Evolutionary conservation across 2,329 filamentous ascomycete genomes (phyloP), one percentile per base, ranked within the genome.

Genomic region (Fusarium beomiforme): DNA sequence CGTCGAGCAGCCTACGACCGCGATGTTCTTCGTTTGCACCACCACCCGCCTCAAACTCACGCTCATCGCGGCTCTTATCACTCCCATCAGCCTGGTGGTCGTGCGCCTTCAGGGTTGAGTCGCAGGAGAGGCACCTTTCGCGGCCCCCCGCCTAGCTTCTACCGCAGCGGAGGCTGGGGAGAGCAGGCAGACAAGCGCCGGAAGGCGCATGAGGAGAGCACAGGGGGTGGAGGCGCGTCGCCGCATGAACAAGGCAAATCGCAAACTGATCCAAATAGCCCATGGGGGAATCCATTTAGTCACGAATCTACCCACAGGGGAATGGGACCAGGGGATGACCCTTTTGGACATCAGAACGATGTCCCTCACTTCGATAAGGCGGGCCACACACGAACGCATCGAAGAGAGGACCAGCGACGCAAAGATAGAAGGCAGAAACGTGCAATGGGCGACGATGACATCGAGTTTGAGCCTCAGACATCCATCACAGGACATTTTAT

Each of bases 81-180:
- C 78, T 89, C 85, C 67, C 92, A 85, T 56, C 92, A 90, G 0
- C 91, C 91, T 5, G 93, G 93, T 55, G 90, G 91, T 2, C 89
- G 96, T 1, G 90, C 95, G 0, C 90, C 96, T 1, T 93, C 90
- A 2, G 96, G 96, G 1, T 84, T 99, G 34, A 94, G 91, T 78
- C 88, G 91, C 42, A 88, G 95, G 26, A 86, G 93, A 5, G 89
- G 90, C 4, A 86, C 91, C 8, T 98, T 97, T 81, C 89, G 88
- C 23, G 95, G 95, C 0, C 95, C 96, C 6, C 95, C 96, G 54
- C 95, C 95, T 0, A 93, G 90, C 70, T 98, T 98, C 83, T 98
- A 94, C 81, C 88, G 91, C 21, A 90, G 87, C 67, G 94, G 94
- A 8, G 93, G 92, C 6, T 97, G 94, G 87, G 93, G 93, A 50